These are phyloP conservation scores for Oryza punctata DNA, from an alignment of 176 grass and related monocot species.

Conservation along the genomic window DNA sequence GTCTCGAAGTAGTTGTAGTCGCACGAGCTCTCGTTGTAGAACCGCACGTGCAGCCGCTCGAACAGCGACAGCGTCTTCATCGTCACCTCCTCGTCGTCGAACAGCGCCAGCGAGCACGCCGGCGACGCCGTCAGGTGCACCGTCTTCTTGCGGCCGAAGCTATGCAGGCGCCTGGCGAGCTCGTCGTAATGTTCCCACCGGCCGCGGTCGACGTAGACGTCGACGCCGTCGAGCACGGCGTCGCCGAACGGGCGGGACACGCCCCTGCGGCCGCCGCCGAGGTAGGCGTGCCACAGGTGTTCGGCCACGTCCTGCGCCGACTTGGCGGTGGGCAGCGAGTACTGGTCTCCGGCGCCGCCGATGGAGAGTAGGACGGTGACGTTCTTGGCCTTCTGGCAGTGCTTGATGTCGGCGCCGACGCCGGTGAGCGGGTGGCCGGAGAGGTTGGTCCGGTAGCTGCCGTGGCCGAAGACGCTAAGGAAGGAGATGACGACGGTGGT, in stretches of 20 bases:
- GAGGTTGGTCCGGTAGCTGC: background rate
- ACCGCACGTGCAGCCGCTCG: constrained; percentile 29
- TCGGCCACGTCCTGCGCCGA: constrained; percentile 6
- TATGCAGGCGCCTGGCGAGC: background rate
- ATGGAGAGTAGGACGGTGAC: constrained; percentile 28
- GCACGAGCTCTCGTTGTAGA: constrained; percentile 2
- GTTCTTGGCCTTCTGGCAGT: constrained; percentile 24
- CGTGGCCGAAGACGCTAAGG: background rate
- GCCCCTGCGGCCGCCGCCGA: constrained; percentile 10
- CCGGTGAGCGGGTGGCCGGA: constrained; percentile 11
- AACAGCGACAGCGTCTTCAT: constrained; percentile 1
- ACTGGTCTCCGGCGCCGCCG: constrained; percentile 19
- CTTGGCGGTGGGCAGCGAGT: background rate
- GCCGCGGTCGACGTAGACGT: constrained; percentile 27
- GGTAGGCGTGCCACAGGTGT: constrained; percentile 40
- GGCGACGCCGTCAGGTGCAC: no score
- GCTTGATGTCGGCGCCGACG: constrained; percentile 40
- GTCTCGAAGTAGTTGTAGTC: background rate
- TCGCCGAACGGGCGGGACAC: constrained; percentile 13
- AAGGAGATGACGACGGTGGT: background rate
- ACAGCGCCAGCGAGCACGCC: background rate
- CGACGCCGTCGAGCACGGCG: constrained; percentile 32
- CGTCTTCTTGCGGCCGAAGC: no score
- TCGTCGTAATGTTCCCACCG: background rate
- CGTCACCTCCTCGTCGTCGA: background rate